A percentile compares a stretch with the other conserved stretches of the same genome.
These are phyloP conservation scores for Rhododendron griersonianum DNA, from an alignment of 148 eudicot species.

Conservation along the genomic window DNA sequence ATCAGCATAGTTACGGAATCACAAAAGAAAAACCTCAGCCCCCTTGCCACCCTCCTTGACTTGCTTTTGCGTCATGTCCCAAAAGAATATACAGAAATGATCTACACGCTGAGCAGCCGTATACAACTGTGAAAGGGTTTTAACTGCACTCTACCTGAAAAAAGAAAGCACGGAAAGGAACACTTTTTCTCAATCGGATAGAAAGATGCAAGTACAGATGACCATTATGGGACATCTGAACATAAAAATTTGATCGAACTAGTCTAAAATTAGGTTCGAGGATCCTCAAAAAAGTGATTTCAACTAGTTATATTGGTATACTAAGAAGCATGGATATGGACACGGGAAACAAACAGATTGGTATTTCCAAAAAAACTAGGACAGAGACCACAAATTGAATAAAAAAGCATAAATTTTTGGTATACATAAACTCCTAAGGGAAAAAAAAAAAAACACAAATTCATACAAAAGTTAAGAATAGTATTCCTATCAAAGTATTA, in stretches of 20 bases:
- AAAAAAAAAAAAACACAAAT: neutral
- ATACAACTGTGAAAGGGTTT: neutral
- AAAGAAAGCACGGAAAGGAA: neutral
- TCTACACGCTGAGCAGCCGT: neutral
- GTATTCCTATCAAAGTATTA: neutral
- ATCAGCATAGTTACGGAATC: neutral
- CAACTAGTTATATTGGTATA: no score
- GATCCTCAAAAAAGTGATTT: neutral
- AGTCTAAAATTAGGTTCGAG: neutral
- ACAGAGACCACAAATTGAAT: neutral
- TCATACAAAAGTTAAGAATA: neutral
- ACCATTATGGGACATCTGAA: neutral
- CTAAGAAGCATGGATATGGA: neutral
- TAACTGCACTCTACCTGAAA: neutral
- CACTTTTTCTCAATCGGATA: neutral
- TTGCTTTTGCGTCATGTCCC: neutral
- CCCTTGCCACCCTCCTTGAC: neutral
- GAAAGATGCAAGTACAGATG: neutral
- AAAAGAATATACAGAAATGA: neutral
- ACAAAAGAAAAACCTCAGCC: neutral
- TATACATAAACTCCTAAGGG: neutral
- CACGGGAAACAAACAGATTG: neutral
- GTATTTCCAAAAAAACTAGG: neutral
- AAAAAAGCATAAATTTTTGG: neutral
- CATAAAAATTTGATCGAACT: neutral